Evolutionary conservation across 257 asterid genomes (phyloP), one percentile per base, ranked within the genome.

Genomic region (Salvia hispanica): DNA sequence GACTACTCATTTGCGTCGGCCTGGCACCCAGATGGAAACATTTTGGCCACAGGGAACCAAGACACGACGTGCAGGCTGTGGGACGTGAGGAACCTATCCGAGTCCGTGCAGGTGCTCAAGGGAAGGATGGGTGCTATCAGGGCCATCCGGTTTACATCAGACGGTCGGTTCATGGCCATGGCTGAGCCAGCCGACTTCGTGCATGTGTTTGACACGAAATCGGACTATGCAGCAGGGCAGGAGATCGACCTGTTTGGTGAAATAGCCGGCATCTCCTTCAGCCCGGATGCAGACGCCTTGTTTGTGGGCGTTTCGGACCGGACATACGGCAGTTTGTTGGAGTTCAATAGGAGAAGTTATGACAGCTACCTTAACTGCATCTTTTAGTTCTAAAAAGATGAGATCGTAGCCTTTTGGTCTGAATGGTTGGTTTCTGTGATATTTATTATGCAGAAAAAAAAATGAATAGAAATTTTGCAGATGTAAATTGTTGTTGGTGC

Each of bases 121-220:
- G 97, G 96, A 28, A 74, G 92, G 45, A 86, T 86, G 83, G 97
- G 97, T 0, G 92, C 97, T 7, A 84, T 91, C 59, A 79, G 97
- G 64, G 78, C 86, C 58, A 69, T 91, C 12, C 77, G 79, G 62
- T 91, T 88, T 79, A 74, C 92, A 0, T 63, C 89, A 0, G 95
- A 91, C 50, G 97, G 97, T 14, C 89, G 83, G 1, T 91, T 83
- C 78, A 68, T 91, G 92, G 97, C 95, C 25, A 88, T 91, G 88
- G 95, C 96, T 1, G 96, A 91, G 66, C 96, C 97, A 25, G 97
- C 97, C 0, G 97, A 91, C 71, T 91, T 91, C n/a, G 87, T 91
- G 14, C 97, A 91, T 47, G 66, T 91, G 9, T 83, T 84, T 0
- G 88, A 88, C 43, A 71, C 89, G 0, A 62, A 14, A 5, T 82